phyloP scores from a whole-genome alignment of 2,329 filamentous ascomycete species.

The Sporothrix brunneoviolacea region DNA sequence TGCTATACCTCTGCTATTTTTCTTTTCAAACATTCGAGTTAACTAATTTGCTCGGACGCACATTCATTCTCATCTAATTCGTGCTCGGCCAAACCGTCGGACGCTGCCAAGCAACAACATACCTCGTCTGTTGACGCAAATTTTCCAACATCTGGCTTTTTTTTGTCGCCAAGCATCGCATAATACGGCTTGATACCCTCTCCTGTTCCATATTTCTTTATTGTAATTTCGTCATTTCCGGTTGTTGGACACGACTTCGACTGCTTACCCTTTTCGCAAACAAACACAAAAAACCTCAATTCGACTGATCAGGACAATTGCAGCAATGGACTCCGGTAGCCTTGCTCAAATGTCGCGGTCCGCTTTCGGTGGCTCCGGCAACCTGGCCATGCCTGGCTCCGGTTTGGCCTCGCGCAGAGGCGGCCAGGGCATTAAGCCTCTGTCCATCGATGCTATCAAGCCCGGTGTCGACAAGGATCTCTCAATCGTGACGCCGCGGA shows the following conservation, averaged over 20 bases:
- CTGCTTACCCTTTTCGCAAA: too few relatives aligned
- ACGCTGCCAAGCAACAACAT: too few relatives aligned
- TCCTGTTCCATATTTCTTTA: background rate
- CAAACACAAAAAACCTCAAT: background rate
- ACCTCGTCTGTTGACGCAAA: too few relatives aligned
- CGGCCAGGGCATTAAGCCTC: slow-evolving; percentile 80
- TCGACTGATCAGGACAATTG: slow-evolving; percentile 20
- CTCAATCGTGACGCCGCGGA: slow-evolving; percentile 74
- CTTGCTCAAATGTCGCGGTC: slow-evolving; percentile 98
- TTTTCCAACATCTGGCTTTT: slow-evolving; percentile 6
- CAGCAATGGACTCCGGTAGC: slow-evolving; percentile 90
- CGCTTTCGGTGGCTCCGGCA: slow-evolving; percentile 64
- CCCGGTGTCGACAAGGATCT: slow-evolving; percentile 62
- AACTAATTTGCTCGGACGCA: slow-evolving; percentile 5
- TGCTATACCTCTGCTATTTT: background rate
- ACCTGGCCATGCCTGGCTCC: slow-evolving; percentile 67
- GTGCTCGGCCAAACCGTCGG: too few relatives aligned
- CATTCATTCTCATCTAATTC: slow-evolving; percentile 5
- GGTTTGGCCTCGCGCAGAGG: slow-evolving; percentile 81
- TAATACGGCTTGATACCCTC: slow-evolving; percentile 9
- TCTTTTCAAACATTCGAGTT: slow-evolving; percentile 1
- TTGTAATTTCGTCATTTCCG: background rate
- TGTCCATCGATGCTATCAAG: slow-evolving; percentile 69
- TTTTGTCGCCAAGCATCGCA: slow-evolving; percentile 5
- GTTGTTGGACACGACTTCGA: background rate